Evolutionary conservation across 208 protist genomes (phyloP), one percentile per base, ranked within the genome.

Genomic region (Trypanosoma caninum): DNA sequence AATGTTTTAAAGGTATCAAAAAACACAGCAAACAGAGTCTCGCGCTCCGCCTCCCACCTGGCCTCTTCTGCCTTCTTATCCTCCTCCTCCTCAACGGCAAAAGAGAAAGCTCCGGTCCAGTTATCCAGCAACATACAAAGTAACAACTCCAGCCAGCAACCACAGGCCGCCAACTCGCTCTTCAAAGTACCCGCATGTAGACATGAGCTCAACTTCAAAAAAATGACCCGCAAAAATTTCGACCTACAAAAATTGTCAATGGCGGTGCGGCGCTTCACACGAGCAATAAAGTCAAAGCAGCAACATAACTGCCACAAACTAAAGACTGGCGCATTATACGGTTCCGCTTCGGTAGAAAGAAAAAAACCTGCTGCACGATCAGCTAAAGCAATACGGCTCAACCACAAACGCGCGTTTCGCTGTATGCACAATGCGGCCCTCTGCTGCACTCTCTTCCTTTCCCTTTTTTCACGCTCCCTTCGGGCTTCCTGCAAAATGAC

Each of bases 401-500:
- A 63, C 67, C 68, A 88, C 18, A 41, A 27, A 0, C 81, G 85
- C 20, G 72, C 65, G 3, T 56, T 65, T 5, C 82, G 69, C 52
- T 89, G 82, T 20, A 93, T 52, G 18, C 59, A 62, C 52, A 60
- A 22, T 2, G 70, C 77, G 2, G 84, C 78, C 2, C 58, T 48
- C 6, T 46, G 53, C 48, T 69, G 76, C 0, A 70, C 60, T 18
- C 65, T 33, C 44, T 86, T 76, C 41, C 74, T 66, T 52, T 84
- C 81, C 2, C 84, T 70, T 45, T 54, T 54, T 25, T 78, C 71
- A 34, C 84, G 84, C 35, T 72, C 67, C 20, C 41, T 55, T 5
- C 76, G 76, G 2, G 83, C 70, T n/a, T 91, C 73, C 18, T 59
- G 56, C 14, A 95, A 30, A 30, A 92, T 75, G 14, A 70, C 58